Conservation (phyloP, 345 rosid genomes). For the Mangifera indica region DNA sequence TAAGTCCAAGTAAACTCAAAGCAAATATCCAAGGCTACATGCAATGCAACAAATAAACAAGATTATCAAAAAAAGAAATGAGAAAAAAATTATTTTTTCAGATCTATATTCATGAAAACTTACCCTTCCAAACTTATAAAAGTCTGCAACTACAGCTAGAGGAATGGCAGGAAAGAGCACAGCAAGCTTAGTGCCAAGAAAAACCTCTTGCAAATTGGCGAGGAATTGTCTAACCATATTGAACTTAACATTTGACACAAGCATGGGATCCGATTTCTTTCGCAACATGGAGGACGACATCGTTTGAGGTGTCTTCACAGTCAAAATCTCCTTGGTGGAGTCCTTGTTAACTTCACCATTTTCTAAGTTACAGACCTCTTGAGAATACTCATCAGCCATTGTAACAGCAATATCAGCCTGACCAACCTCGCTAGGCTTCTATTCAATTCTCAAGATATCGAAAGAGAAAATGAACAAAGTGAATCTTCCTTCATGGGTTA, state of each 20-base stretch:
- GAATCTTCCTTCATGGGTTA: background rate
- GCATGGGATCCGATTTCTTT: constrained; percentile 39
- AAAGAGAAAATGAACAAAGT: background rate
- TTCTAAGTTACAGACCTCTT: constrained; percentile 28
- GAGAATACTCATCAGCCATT: constrained; percentile 23
- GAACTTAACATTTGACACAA: constrained; percentile 32
- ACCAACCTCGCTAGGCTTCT: background rate
- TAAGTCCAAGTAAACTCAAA: constrained; percentile 72
- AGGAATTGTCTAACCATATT: constrained; percentile 30
- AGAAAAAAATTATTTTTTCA: no score
- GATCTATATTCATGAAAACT: constrained; percentile 12
- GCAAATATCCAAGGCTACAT: constrained; percentile 77
- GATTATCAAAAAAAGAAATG: background rate
- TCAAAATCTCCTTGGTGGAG: constrained; percentile 11
- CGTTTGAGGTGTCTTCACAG: constrained; percentile 29
- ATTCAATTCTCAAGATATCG: background rate
- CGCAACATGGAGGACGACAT: constrained; percentile 32
- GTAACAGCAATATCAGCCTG: no score
- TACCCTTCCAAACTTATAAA: constrained; percentile 43
- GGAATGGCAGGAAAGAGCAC: constrained; percentile 57
- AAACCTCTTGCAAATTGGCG: constrained; percentile 41
- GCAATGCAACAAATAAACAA: background rate
- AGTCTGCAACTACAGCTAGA: constrained; percentile 44
- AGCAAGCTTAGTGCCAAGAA: constrained; percentile 53
- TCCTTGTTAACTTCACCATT: constrained; percentile 20